Conservation (phyloP, 768 basidiomycete genomes). For the Boletus insuetus region DNA sequence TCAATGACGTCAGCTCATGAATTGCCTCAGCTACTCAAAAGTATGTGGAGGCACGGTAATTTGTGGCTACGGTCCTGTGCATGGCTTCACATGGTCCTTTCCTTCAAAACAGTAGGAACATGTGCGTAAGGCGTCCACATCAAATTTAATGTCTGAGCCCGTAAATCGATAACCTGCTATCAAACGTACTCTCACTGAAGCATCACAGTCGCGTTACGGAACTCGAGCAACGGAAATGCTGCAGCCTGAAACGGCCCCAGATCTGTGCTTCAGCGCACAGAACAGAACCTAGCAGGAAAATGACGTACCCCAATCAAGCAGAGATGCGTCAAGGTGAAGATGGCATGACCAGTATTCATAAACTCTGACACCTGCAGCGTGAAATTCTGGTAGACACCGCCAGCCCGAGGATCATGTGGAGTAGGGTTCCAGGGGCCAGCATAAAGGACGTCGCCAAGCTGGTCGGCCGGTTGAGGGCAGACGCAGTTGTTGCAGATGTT, state of each 20-base stretch:
- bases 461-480: slow-evolving; percentile 21
- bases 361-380: slow-evolving; percentile 14
- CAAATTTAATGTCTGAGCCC: too few species aligned
- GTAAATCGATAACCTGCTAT: too few species aligned
- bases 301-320: slow-evolving; percentile 29
- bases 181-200: too few species aligned
- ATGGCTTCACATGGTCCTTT: too few species aligned
- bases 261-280: neutral
- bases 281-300: neutral
- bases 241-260: slow-evolving; percentile 13
- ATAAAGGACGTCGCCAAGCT: slow-evolving; percentile 28
- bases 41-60: too few species aligned
- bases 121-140: too few species aligned
- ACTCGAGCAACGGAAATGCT: slow-evolving; percentile 28
- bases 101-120: too few species aligned
- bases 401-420: slow-evolving; percentile 1
- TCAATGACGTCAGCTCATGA: too few species aligned
- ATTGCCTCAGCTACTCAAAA: too few species aligned
- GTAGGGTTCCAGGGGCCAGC: slow-evolving; percentile 30
- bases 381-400: slow-evolving; percentile 31
- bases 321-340: slow-evolving; percentile 30
- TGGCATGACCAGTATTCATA: slow-evolving; percentile 17
- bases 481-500: slow-evolving; percentile 16
- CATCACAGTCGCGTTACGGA: slow-evolving; percentile 11
- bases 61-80: too few species aligned